Base-by-base conservation (phyloP, 1,284 basidiomycete species). In the Peniophora sp. region DNA sequence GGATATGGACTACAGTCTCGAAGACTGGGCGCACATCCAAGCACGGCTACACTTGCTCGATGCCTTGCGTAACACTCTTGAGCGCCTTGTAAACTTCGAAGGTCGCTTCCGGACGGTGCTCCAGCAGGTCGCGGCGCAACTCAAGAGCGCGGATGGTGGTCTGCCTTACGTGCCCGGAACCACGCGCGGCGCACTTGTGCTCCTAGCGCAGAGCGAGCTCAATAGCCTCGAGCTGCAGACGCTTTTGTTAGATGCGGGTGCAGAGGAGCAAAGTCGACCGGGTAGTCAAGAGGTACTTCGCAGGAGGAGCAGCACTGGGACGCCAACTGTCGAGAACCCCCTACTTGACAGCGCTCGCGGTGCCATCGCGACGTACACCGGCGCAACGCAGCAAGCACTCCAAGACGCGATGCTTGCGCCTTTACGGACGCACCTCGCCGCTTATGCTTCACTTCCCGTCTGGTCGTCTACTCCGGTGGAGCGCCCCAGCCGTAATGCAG, bases 21-120 rank as follows among this genome's bases (percentile, higher is more conserved):
- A 91, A 51, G 92, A 97, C 64, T 94, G 92, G 89, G 74, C 79
- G 2, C 76, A 82, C 23, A 92, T 97, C 55, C 93, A 96, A 64
- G 68, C 80, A 9, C 81, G 83, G 1, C 66, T 97, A n/a, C 88
- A 92, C 60, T 72, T 95, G 18, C 77, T 97, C 32, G 83, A 88
- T 23, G 79, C 88, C 17, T 85, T 86, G 34, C 78, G 85, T 1
- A 76, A 78, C 0, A 75, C 93, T 9, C 76, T 76, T 24, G 86
- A 91, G 37, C 79, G 83, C 14, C 67, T 92, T 27, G 56, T 63
- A 2, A 61, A 66, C 23, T 92, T 93, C 60, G 92, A 96, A 65
- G 65, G 63, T 3, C 86, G 83, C 59, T 63, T 94, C 39, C 74
- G 78, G 41, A 68, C 71, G 0, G 73, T 73, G 35, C 65, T 95